phyloP scores from a whole-genome alignment of 2,329 filamentous ascomycete species.

The Didymella lethalis region DNA sequence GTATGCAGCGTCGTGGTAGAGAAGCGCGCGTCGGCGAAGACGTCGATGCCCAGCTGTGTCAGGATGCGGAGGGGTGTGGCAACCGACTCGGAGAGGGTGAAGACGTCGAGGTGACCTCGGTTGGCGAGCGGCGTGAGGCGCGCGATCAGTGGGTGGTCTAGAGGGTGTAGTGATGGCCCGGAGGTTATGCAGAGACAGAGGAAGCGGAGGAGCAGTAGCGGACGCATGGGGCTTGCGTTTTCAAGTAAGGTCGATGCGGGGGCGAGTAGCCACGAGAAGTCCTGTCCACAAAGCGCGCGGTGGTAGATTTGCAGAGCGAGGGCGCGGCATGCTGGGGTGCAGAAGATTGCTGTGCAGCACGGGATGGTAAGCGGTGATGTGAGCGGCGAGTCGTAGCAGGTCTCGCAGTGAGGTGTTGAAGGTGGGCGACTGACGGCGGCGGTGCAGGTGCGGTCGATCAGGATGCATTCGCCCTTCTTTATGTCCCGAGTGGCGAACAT shows the following conservation, averaged over 20 bases:
- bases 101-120: constrained; percentile 37
- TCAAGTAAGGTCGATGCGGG: constrained; percentile 19
- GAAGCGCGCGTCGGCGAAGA: constrained; percentile 27
- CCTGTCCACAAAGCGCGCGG: constrained; percentile 36
- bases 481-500: constrained; percentile 20
- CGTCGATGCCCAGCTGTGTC: constrained; percentile 37
- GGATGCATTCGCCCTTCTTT: constrained; percentile 26
- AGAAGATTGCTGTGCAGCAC: constrained; percentile 35
- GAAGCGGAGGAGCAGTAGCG: constrained; percentile 39
- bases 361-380: constrained; percentile 24
- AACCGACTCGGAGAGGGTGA: constrained; percentile 42
- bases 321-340: constrained; percentile 34
- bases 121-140: constrained; percentile 41
- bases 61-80: constrained; percentile 38
- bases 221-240: constrained; percentile 33
- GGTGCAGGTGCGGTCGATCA: constrained; percentile 21
- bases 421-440: constrained; percentile 28
- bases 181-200: constrained; percentile 38
- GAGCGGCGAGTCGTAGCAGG: constrained; percentile 34
- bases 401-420: constrained; percentile 22
- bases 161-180: constrained; percentile 17
- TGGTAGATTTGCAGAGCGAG: constrained; percentile 39
- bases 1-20: constrained; percentile 45
- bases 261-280: constrained; percentile 36
- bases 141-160: constrained; percentile 38